A percentile compares a stretch with the other conserved stretches of the same genome.
Evolutionary conservation across 306 rosid genomes (phyloP).

Genomic region (Ochetophila trinervis): DNA sequence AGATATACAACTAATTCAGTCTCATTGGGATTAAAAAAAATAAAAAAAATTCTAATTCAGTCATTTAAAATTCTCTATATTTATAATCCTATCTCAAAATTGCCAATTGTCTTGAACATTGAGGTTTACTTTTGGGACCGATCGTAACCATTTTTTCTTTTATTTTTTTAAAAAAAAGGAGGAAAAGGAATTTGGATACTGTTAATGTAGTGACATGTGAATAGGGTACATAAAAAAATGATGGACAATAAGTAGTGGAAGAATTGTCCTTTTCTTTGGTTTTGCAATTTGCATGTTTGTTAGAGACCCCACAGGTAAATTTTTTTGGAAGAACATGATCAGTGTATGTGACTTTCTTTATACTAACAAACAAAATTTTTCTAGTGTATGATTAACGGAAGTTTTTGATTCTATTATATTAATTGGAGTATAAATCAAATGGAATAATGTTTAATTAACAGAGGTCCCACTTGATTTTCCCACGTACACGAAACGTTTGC

Average conservation of each 20-base stretch:
- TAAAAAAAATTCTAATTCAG: too few species aligned
- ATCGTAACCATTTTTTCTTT: too few species aligned
- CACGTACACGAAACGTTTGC: too few species aligned
- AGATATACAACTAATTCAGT: too few species aligned
- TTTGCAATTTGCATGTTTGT: conserved; percentile 15
- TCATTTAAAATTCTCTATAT: too few species aligned
- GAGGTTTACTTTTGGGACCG: too few species aligned
- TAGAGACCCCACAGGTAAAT: conserved; percentile 39
- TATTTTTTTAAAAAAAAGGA: too few species aligned
- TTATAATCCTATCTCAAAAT: too few species aligned
- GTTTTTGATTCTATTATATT: background rate
- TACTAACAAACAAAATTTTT: conserved; percentile 12
- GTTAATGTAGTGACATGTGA: conserved; percentile 23
- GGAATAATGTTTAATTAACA: background rate
- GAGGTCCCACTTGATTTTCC: too few species aligned
- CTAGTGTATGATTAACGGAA: background rate
- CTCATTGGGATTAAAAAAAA: too few species aligned
- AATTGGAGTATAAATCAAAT: background rate
- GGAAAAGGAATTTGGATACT: background rate
- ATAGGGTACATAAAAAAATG: conserved; percentile 26
- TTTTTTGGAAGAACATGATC: conserved; percentile 28
- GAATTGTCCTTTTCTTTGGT: conserved; percentile 37
- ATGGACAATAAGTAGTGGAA: conserved; percentile 37
- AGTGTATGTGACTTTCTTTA: conserved; percentile 17
- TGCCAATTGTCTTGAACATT: too few species aligned